Base-by-base conservation (phyloP, 768 basidiomycete species). In the Tricholoma furcatifolium region DNA sequence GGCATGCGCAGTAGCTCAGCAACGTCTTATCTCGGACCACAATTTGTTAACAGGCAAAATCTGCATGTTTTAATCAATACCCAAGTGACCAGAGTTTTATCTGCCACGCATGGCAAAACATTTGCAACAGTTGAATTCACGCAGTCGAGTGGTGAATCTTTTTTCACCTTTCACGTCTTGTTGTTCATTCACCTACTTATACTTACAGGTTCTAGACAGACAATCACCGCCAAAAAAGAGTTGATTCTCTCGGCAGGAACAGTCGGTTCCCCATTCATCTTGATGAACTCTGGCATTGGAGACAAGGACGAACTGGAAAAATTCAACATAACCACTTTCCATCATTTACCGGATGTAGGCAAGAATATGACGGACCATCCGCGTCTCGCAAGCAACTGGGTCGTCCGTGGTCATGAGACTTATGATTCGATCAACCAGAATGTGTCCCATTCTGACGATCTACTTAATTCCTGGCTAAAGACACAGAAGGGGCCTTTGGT, bases 231-330 rank as follows among this genome's bases (percentile, higher is more conserved):
- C 1, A 36, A 27, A 2, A 69, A 66, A 38, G 71, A 72, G 38
- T 51, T 73, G 41, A 64, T 72, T 15, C 51, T 72, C 10, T 69
- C 69, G 7, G 67, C 66, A 2, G 71, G 71, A 4, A 53, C 68
- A 5, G 55, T 70, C 43, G 67, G 65, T 9, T 69, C 67, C 0
- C 65, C 69, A 10, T 57, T 60, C 14, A 63, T 70, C 7, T 42
- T 70, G 1, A 41, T 68, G 43, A 54, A 62, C 30, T 70, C 69
- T 2, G 69, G 69, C 8, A 65, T 72, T 21, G 69, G 70, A 6
- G 60, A 66, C 21, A 45, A 31, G 23, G 48, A 56, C 7, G 44
- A 53, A 2, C 59, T 69, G 4, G 35, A 45, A 4, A 18, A 11
- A 6, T 42, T 56, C 17, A 61, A 61, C 20, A 64, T 67, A 20